Conservation (phyloP, 805 yeast genomes). For the Hanseniaspora guilliermondii region DNA sequence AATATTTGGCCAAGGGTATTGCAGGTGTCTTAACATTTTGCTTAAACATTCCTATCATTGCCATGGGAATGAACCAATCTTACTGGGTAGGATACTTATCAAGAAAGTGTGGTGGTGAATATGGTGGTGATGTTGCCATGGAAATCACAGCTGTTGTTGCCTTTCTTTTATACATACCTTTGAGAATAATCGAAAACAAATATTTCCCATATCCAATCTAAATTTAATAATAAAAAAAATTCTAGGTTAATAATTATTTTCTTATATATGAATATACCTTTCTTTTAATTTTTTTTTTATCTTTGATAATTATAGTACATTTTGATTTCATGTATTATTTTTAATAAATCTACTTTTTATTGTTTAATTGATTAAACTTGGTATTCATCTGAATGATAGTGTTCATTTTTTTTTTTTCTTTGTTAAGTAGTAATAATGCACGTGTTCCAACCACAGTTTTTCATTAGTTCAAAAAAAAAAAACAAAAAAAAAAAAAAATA, state of each 20-base stretch:
- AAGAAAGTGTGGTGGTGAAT: slow-evolving; percentile 39
- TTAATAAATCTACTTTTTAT: too few species aligned
- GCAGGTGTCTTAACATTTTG: slow-evolving; percentile 72
- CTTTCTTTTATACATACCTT: slow-evolving; percentile 44
- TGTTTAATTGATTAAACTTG: not conserved
- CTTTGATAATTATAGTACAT: too few species aligned
- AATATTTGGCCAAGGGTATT: slow-evolving; percentile 55
- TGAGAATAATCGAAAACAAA: slow-evolving; percentile 56
- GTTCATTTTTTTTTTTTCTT: too few species aligned
- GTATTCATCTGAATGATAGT: too few species aligned
- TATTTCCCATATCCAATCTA: slow-evolving; percentile 24
- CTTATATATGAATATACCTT: not conserved
- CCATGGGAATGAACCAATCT: slow-evolving; percentile 72
- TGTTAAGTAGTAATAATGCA: too few species aligned
- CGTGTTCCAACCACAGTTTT: too few species aligned
- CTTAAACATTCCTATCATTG: slow-evolving; percentile 77
- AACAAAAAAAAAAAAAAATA: too few species aligned
- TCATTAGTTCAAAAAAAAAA: too few species aligned
- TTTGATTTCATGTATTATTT: too few species aligned
- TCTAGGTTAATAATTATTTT: not conserved
- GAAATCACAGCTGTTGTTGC: slow-evolving; percentile 62
- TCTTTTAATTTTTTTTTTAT: not conserved
- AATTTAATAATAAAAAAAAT: too few species aligned
- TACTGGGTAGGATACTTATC: slow-evolving; percentile 74
- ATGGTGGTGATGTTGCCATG: slow-evolving; percentile 81